Base-by-base conservation (phyloP, 192 early-diverging fungal genomes). In the Coemansia sp. region DNA sequence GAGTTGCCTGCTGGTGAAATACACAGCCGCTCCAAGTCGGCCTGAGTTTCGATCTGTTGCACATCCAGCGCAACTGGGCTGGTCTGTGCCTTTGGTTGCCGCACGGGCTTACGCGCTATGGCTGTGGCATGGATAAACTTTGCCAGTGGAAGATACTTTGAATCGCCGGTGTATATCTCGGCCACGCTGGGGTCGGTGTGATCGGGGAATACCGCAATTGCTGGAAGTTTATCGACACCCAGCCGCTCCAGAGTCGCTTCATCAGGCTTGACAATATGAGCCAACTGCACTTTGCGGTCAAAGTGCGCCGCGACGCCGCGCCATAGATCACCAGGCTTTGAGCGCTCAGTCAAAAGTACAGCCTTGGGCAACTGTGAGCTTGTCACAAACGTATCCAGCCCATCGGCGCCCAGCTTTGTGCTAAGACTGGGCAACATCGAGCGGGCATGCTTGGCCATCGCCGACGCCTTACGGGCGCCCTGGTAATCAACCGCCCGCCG, bases 271-370 rank as follows among this genome's bases (percentile, higher is more conserved):
- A 83, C 76, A 14, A 92, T 86, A 51, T 93, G 90, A 0, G 88
- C 94, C 58, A 96, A 86, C 22, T 80, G 43, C 64, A 96, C 74
- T 21, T 84, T 82, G 62, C 86, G 73, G 60, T 85, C 75, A 71
- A 90, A 90, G 57, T 91, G 89, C 24, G 89, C 85, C 8, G 91
- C 91, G 12, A 98, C 63, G 21, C 92, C 92, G 70, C 93, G 94
- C 82, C 92, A 92, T 45, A 98, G 84, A 37, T 90, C 85, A 25
- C 94, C 87, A 3, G 90, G 86, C 10, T 75, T 75, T n/a, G 82
- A 39, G 60, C 94, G 95, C 47, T 89, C 81, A 0, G 93, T 92
- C 54, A 93, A 89, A 27, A 96, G 82, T 1, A 98, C 63, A 0
- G 85, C 92, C 67, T 90, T 93, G 17, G 88, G 84, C 17, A 60